Base-by-base conservation (phyloP, 2,329 filamentous ascomycete species). In the Fusarium algeriense region DNA sequence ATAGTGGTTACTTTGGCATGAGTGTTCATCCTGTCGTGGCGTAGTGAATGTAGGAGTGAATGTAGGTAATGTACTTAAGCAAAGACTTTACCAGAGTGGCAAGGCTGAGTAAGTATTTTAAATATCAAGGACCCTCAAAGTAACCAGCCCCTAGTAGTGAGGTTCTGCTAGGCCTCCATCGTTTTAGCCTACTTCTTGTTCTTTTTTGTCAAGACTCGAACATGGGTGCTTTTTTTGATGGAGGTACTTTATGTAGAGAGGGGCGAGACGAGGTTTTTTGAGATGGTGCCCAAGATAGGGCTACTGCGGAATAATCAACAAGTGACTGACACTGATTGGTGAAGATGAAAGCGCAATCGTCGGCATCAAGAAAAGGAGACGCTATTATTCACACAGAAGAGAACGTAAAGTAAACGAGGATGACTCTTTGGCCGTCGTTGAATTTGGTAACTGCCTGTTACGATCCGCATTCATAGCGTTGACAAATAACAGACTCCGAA, bases 371-470 rank as follows among this genome's bases (percentile, higher is more conserved):
- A 34, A 23, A 37, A 43, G 38, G n/a, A 44, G 32, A 38, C 12
- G 43, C 34, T 15, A n/a, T 37, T 53, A 41, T 34, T 60, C 41
- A 57, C 56, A 26, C 68, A 58, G 60, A 56, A 26, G 37, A 35
- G 26, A 43, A n/a, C 46, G 46, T 23, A 30, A 62, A 43, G 41
- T 17, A 23, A 30, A 67, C 50, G 20, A 57, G 35, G 68, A 71
- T 71, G 69, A 71, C 69, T 71, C 69, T 57, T 71, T 69, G 60
- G 68, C 64, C 68, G 68, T 57, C 45, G 58, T 70, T 59, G 63
- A 68, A 50, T 63, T 62, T 23, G 63, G 63, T 50, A 61, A 53
- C 57, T 54, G 38, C 34, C 28, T 41, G 30, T 26, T 49, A 60
- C 45, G 53, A 55, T 28, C 59, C 44, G 30, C 40, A 49, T 56